phyloP scores from a whole-genome alignment of 768 basidiomycete species.

The Tephrocybe sp. region DNA sequence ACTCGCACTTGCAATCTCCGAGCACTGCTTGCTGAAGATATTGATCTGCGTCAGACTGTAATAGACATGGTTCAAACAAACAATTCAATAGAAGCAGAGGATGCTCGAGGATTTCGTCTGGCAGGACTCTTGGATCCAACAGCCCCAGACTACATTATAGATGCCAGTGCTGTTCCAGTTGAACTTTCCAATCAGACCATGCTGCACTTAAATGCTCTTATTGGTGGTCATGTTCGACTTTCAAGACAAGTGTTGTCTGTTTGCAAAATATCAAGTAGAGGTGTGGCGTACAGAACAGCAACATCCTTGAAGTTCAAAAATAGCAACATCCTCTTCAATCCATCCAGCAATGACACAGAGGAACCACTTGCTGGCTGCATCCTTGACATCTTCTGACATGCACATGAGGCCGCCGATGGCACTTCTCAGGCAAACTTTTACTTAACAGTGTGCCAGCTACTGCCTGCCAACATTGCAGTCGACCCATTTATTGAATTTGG shows the following conservation, averaged over 20 bases:
- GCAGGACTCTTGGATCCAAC: constrained; percentile 7
- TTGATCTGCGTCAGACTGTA: neutral
- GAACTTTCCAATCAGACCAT: neutral
- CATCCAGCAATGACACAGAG: neutral
- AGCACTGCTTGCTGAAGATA: constrained; percentile 11
- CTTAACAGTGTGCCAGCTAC: neutral
- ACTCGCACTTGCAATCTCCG: constrained; percentile 10
- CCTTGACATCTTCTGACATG: constrained; percentile 2
- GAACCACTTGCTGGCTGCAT: neutral
- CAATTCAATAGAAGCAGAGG: constrained; percentile 7
- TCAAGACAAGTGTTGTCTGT: constrained; percentile 1
- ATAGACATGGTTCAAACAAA: constrained; percentile 2
- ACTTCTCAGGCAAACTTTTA: neutral
- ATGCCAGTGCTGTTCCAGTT: constrained; percentile 3
- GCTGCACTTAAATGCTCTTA: neutral
- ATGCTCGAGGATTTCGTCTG: constrained; percentile 10
- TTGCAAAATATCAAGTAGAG: neutral
- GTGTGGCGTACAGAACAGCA: constrained; percentile 5
- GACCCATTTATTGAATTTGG: constrained; percentile 2
- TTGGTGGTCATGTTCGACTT: neutral
- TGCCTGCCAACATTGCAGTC: neutral
- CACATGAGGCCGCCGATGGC: neutral
- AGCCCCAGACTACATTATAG: neutral
- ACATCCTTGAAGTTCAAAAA: constrained; percentile 5
- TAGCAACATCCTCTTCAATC: constrained; percentile 7